phyloP scores from a whole-genome alignment of 345 rosid species.

The Murraya koenigii region DNA sequence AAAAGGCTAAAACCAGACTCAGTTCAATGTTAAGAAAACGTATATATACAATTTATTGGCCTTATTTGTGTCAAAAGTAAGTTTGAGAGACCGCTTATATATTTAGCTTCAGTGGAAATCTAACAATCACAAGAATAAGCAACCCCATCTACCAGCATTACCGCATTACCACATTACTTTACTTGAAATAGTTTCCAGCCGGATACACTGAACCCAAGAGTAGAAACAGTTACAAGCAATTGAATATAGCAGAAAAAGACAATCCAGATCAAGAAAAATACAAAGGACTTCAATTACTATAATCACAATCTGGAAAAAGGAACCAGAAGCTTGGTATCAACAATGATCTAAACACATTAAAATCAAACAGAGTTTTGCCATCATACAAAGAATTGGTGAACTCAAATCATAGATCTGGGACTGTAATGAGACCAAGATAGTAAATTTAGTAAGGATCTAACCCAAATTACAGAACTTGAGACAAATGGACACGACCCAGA shows the following conservation, averaged over 20 bases:
- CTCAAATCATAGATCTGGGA: constrained; percentile 38
- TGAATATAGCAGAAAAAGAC: not conserved
- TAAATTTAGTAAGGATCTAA: constrained; percentile 32
- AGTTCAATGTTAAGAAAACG: not conserved
- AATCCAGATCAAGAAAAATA: constrained; percentile 20
- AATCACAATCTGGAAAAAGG: not conserved
- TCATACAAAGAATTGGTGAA: constrained; percentile 2
- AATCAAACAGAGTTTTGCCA: not conserved
- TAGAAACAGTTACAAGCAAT: not conserved
- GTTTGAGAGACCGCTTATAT: not conserved
- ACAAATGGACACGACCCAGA: constrained; percentile 29
- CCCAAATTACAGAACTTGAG: constrained; percentile 11
- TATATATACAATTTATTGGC: not conserved
- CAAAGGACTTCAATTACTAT: constrained; percentile 9
- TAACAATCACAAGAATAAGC: constrained; percentile 2
- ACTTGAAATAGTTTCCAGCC: not conserved
- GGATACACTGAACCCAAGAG: not conserved
- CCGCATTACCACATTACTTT: not conserved
- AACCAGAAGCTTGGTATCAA: constrained; percentile 5
- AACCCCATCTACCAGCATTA: not conserved
- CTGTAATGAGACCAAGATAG: constrained; percentile 10
- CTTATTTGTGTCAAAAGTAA: not conserved
- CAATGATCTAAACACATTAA: constrained; percentile 3
- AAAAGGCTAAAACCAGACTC: not conserved
- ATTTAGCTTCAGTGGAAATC: not conserved